Conservation (phyloP, 768 basidiomycete genomes). For the Clitopilus hobsonii region DNA sequence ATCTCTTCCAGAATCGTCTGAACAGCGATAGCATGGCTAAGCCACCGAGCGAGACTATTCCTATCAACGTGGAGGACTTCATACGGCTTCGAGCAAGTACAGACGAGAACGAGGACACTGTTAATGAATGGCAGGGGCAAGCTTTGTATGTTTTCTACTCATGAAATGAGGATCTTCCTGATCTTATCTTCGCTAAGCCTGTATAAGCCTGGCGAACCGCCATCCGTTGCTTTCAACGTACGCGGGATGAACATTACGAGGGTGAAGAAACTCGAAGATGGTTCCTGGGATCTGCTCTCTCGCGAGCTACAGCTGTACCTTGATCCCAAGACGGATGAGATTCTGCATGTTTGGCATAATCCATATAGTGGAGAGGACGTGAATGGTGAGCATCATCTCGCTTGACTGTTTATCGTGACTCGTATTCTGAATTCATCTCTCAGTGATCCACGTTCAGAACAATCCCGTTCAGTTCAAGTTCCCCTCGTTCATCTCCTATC, state of each 20-base stretch:
- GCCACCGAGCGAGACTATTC: conserved; percentile 4
- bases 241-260: conserved; percentile 16
- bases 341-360: conserved; percentile 14
- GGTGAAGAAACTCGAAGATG: conserved; percentile 10
- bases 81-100: conserved; percentile 13
- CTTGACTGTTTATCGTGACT: neutral
- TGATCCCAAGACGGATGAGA: conserved; percentile 12
- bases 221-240: conserved; percentile 14
- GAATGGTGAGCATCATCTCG: no score
- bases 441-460: conserved; percentile 15
- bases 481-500: conserved; percentile 4
- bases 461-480: conserved; percentile 14
- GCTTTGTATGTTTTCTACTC: conserved; percentile 7
- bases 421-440: neutral
- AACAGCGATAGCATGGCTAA: neutral
- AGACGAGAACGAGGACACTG: conserved; percentile 11
- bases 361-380: no score
- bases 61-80: conserved; percentile 11
- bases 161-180: neutral
- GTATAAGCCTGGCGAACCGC: conserved; percentile 12
- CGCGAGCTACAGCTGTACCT: conserved; percentile 15
- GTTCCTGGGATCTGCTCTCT: conserved; percentile 11
- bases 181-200: conserved; percentile 5
- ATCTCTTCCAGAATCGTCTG: neutral
- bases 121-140: conserved; percentile 16